Evolutionary conservation across 2,329 filamentous ascomycete genomes (phyloP).

Genomic region (Microdochium paspali): DNA sequence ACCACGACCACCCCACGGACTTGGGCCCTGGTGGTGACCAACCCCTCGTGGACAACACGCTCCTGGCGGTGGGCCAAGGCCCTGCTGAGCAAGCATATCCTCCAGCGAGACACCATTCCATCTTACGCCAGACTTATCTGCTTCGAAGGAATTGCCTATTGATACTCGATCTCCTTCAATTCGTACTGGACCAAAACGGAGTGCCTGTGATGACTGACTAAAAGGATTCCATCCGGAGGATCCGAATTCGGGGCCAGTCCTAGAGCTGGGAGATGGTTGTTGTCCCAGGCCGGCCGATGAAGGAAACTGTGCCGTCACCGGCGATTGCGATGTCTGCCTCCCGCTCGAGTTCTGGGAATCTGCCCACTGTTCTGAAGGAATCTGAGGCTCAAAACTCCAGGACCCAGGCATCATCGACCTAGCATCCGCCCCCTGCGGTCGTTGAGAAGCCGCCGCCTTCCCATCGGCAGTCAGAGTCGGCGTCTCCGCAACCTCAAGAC

Average conservation of each 20-base stretch:
- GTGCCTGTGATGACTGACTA: conserved; percentile 14
- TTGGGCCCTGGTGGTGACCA: too few species aligned
- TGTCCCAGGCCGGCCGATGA: not conserved
- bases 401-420: conserved; percentile 18
- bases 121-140: conserved; percentile 33
- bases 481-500: conserved; percentile 11
- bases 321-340: not conserved
- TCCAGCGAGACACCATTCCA: conserved; percentile 34
- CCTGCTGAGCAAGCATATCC: conserved; percentile 22
- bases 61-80: not conserved
- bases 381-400: conserved; percentile 14
- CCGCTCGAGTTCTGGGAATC: not conserved
- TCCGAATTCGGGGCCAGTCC: too few species aligned
- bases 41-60: not conserved
- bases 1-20: too few species aligned
- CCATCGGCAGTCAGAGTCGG: not conserved
- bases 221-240: conserved; percentile 13
- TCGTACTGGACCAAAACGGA: conserved; percentile 27
- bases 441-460: not conserved
- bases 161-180: conserved; percentile 33
- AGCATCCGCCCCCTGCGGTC: too few species aligned
- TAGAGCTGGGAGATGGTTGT: conserved; percentile 5
- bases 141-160: conserved; percentile 31
- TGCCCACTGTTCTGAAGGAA: conserved; percentile 14
- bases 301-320: not conserved